A percentile compares a stretch with the other conserved stretches of the same genome.
phyloP scores from a whole-genome alignment of 108 stramenopile species.

The Nitzschia sp. region DNA sequence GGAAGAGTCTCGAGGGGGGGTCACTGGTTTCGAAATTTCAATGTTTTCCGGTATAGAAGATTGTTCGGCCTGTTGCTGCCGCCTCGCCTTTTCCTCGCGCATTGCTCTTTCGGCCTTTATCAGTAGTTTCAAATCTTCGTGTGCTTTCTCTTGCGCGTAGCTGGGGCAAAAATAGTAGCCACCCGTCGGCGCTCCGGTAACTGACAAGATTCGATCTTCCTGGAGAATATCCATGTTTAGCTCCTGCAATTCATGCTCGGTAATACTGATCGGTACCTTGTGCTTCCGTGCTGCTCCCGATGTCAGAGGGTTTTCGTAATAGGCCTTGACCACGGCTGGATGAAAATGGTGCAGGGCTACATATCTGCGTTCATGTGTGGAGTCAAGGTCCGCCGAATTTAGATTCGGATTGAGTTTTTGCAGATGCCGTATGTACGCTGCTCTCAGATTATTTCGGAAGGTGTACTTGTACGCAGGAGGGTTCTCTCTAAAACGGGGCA shows the following conservation, averaged over 20 bases:
- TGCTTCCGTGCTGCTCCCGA: slow-evolving; percentile 20
- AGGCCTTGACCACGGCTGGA: slow-evolving; percentile 39
- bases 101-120: slow-evolving; percentile 13
- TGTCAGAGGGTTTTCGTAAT: slow-evolving; percentile 34
- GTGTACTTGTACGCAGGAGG: slow-evolving; percentile 33
- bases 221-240: slow-evolving; percentile 23
- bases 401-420: slow-evolving; percentile 8
- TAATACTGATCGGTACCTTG: slow-evolving; percentile 44
- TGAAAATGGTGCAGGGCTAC: slow-evolving; percentile 53
- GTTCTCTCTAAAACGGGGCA: slow-evolving; percentile 30
- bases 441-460: slow-evolving; percentile 38
- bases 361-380: slow-evolving; percentile 25
- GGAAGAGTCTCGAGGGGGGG: too few species aligned
- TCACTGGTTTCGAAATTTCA: not conserved
- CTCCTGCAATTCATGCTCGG: slow-evolving; percentile 28
- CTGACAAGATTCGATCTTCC: slow-evolving; percentile 34
- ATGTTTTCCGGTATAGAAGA: slow-evolving; percentile 10
- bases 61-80: not conserved
- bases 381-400: not conserved
- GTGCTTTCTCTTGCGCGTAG: slow-evolving; percentile 28
- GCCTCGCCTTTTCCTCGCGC: not conserved
- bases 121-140: slow-evolving; percentile 40
- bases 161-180: slow-evolving; percentile 40
- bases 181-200: slow-evolving; percentile 24
- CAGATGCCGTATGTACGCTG: slow-evolving; percentile 40